A percentile compares a stretch with the other conserved stretches of the same genome.
phyloP scores from a whole-genome alignment of 192 early-diverging fungal genomes.

The Lunasporangiospora selenospora region DNA sequence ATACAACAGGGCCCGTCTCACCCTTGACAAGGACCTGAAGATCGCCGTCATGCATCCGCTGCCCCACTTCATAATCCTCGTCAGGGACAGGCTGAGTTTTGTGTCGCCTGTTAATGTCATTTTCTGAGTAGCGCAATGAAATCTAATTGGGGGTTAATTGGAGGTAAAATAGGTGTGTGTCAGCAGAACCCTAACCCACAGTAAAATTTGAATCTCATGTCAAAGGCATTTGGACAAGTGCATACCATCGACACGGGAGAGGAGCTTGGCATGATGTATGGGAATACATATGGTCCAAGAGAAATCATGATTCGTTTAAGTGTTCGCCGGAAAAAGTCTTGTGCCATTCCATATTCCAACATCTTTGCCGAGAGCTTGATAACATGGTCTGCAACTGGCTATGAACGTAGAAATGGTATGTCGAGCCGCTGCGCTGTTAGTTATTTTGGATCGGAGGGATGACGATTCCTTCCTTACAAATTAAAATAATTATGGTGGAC shows the following conservation, averaged over 20 bases:
- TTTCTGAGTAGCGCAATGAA: constrained; percentile 22
- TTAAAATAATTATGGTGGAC: no score
- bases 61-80: constrained; percentile 23
- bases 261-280: constrained; percentile 11
- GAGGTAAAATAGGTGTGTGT: no score
- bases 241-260: constrained; percentile 36
- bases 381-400: constrained; percentile 33
- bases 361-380: constrained; percentile 27
- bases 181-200: no score
- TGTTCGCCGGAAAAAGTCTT: constrained; percentile 17
- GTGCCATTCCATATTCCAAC: constrained; percentile 5
- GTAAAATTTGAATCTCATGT: no score
- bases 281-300: constrained; percentile 30
- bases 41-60: constrained; percentile 21
- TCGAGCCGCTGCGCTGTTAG: no score
- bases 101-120: constrained; percentile 22
- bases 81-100: constrained; percentile 14
- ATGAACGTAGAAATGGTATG: no score
- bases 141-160: no score
- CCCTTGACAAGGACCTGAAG: constrained; percentile 5
- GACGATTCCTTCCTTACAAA: no score
- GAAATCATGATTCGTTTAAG: constrained; percentile 13
- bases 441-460: no score
- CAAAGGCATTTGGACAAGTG: no score
- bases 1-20: background rate